phyloP scores from a whole-genome alignment of 2,329 filamentous ascomycete species.

The Venturia effusa region DNA sequence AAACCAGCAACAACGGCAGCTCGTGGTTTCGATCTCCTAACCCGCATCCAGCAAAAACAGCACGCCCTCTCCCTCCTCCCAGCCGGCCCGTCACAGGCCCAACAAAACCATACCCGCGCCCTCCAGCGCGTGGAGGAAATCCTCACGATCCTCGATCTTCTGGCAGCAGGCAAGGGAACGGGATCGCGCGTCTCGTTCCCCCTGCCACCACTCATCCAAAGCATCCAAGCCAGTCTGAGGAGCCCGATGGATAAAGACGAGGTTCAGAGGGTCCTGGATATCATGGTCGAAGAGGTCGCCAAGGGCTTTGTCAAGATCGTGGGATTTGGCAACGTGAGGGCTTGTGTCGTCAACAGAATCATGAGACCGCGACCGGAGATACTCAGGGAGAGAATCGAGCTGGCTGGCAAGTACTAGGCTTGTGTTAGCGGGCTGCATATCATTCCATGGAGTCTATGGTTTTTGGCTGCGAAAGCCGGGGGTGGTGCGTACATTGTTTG shows the following conservation, averaged over 20 bases:
- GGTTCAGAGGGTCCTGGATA: slow-evolving; percentile 29
- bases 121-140: slow-evolving; percentile 37
- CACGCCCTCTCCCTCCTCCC: slow-evolving; percentile 26
- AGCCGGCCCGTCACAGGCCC: slow-evolving; percentile 28
- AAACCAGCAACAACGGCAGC: slow-evolving; percentile 17
- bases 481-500: too few relatives aligned
- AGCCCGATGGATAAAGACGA: slow-evolving; percentile 36
- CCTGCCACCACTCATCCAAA: slow-evolving; percentile 30
- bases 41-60: slow-evolving; percentile 41
- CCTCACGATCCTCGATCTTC: slow-evolving; percentile 30
- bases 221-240: slow-evolving; percentile 34
- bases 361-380: slow-evolving; percentile 7
- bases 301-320: slow-evolving; percentile 32
- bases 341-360: slow-evolving; percentile 30
- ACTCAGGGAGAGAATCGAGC: not conserved
- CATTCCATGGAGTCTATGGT: too few relatives aligned
- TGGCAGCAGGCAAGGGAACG: slow-evolving; percentile 21
- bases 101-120: slow-evolving; percentile 35
- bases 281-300: slow-evolving; percentile 33
- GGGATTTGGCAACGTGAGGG: slow-evolving; percentile 28
- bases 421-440: not conserved
- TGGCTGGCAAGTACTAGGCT: not conserved
- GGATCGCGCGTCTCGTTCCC: slow-evolving; percentile 31
- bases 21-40: slow-evolving; percentile 36
- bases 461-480: too few relatives aligned